Percentiles rank a stretch among this genome's conserved stretches.
These are phyloP conservation scores for Discostella pseudostelligera DNA, from an alignment of 108 stramenopile genomes.

Conservation along the genomic window DNA sequence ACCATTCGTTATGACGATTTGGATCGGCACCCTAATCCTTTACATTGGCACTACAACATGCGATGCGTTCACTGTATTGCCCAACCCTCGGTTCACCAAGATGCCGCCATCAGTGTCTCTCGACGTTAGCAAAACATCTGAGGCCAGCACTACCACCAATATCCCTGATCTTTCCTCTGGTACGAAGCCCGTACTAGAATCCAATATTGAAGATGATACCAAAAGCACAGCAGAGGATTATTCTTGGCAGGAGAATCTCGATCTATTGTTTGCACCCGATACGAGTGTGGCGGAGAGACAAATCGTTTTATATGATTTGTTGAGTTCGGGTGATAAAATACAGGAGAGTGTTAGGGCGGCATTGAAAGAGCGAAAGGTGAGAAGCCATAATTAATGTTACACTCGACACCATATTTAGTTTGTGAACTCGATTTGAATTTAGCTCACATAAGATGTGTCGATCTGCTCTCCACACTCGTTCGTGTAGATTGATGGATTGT, in stretches of 20 bases:
- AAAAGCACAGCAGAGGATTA: slow-evolving; percentile 8
- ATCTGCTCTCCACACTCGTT: not conserved
- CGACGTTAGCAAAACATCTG: slow-evolving; percentile 9
- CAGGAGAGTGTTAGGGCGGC: slow-evolving; percentile 68
- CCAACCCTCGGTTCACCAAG: slow-evolving; percentile 1
- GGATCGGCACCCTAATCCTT: slow-evolving; percentile 1
- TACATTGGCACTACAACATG: slow-evolving; percentile 1
- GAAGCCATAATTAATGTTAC: slow-evolving; percentile 11
- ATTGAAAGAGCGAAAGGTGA: slow-evolving; percentile 68
- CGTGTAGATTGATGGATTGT: slow-evolving; percentile 70
- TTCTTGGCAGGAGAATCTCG: slow-evolving; percentile 73
- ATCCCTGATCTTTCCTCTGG: slow-evolving; percentile 45
- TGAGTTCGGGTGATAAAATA: slow-evolving; percentile 70
- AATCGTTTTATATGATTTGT: slow-evolving; percentile 64
- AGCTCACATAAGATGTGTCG: not conserved
- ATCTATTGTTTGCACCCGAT: slow-evolving; percentile 63
- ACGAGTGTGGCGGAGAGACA: slow-evolving; percentile 72
- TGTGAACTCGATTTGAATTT: not conserved
- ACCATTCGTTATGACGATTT: no score
- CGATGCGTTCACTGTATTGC: slow-evolving; percentile 15
- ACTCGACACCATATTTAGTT: not conserved
- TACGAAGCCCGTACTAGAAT: slow-evolving; percentile 36
- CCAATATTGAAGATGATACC: slow-evolving; percentile 20
- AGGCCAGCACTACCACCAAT: not conserved
- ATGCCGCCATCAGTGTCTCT: slow-evolving; percentile 4